Evolutionary conservation across 1,139 yeast genomes (phyloP), one percentile per base, ranked within the genome.

Genomic region (Cylindricascospora bacillispora): DNA sequence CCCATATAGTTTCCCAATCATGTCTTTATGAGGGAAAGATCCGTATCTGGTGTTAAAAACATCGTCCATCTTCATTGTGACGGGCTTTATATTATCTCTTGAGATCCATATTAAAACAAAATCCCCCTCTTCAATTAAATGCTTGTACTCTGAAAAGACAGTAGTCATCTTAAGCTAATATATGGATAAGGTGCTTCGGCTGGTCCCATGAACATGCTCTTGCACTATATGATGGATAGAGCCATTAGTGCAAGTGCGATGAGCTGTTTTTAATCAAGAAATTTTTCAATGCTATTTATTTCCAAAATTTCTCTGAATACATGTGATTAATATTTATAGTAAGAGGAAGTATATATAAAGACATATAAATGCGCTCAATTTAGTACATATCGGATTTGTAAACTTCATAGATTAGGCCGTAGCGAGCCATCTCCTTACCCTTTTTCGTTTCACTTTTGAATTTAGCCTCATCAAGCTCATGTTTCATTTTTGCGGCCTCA

Each of bases 21-120:
- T 85, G 24, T 68, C 61, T 30, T 68, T 67, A 49, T 89, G 97
- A 14, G 76, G 80, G 52, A 82, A 92, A 18, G 77, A 67, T 6
- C 99, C 99, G 54, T 76, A 92, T 39, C 95, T 62, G 6, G 97
- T 85, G 52, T 83, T 81, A 40, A 89, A 61, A 13, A 56, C 58
- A 32, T 68, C 76, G 5, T 77, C 83, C 24, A 57, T 51, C 26
- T 65, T 65, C 16, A 85, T 70, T 3, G 60, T 63, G 24, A 86
- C 58, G 0, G 95, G 93, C 49, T 81, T 82, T 40, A 83, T 69
- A 40, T 75, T 70, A 22, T 74, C 77, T 44, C 98, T 65, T 26
- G 89, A 76, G 28, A 89, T 68, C 67, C 86, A 89, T 1, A 83
- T 86, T 16, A 89, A 66, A 3, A 82, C 93, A 15, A 85, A 59